phyloP scores from a whole-genome alignment of 257 asterid genomes.

The Solanum virginianum region DNA sequence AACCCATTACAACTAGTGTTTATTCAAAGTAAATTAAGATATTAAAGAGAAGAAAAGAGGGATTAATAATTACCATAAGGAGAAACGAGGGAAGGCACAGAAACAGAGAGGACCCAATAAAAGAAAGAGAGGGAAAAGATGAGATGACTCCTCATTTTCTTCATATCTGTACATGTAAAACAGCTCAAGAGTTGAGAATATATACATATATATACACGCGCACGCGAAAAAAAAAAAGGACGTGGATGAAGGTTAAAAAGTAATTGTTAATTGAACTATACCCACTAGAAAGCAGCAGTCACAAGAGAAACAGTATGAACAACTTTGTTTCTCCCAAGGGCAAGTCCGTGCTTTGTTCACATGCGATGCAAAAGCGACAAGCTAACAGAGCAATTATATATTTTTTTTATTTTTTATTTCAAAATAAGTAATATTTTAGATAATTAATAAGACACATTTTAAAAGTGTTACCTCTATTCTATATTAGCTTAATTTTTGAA shows the following conservation, averaged over 20 bases:
- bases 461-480: too few relatives aligned
- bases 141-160: conserved; percentile 10
- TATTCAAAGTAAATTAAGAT: background rate
- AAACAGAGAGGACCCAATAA: background rate
- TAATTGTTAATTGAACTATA: too few relatives aligned
- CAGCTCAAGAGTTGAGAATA: background rate
- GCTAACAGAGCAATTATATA: background rate
- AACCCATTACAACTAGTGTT: background rate
- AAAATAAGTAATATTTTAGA: background rate
- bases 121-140: conserved; percentile 4
- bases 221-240: too few relatives aligned
- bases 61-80: conserved; percentile 24
- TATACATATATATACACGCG: background rate
- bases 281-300: conserved; percentile 7
- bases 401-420: too few relatives aligned
- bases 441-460: too few relatives aligned
- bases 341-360: background rate
- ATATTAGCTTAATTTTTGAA: too few relatives aligned
- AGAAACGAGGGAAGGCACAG: conserved; percentile 1
- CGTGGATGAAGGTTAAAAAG: too few relatives aligned
- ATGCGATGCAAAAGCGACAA: background rate
- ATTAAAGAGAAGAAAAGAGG: background rate
- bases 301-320: conserved; percentile 32
- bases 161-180: background rate
- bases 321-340: background rate